Conservation (phyloP, 2,329 filamentous ascomycete genomes). For the Phyllosticta citriasiana region DNA sequence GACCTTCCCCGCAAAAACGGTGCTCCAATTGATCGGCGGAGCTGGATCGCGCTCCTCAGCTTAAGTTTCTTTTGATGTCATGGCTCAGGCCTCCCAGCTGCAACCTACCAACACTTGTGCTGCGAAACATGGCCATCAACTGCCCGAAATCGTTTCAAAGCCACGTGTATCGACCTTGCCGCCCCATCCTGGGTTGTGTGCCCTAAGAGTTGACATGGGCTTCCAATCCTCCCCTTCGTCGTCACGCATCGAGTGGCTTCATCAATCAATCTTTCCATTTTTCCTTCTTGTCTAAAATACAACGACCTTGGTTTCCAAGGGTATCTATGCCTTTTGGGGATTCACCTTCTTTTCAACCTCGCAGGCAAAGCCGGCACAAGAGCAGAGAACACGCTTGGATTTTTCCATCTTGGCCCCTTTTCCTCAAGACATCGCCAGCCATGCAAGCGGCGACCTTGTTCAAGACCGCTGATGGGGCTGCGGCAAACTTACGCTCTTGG, state of each 20-base stretch:
- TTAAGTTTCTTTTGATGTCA: background rate
- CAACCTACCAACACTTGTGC: background rate
- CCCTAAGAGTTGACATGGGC: background rate
- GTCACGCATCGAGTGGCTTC: background rate
- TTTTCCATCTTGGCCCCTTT: background rate
- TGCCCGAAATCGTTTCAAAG: background rate
- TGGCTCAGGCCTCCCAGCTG: background rate
- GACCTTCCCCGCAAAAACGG: constrained; percentile 5
- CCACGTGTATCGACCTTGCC: background rate
- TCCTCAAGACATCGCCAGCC: background rate
- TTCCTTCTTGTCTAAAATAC: background rate
- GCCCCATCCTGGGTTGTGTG: background rate
- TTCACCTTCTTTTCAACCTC: background rate
- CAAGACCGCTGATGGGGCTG: background rate
- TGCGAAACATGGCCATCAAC: background rate
- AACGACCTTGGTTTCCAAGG: background rate
- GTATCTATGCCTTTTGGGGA: background rate
- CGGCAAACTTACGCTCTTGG: constrained; percentile 9
- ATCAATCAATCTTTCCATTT: background rate
- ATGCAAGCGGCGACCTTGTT: background rate
- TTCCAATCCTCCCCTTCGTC: background rate
- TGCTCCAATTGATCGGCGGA: constrained; percentile 2
- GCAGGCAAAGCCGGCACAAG: background rate
- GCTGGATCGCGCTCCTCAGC: background rate
- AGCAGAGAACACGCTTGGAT: background rate